Evolutionary conservation across 208 protist species (phyloP).

Genomic region (Leishmania martiniquensis): DNA sequence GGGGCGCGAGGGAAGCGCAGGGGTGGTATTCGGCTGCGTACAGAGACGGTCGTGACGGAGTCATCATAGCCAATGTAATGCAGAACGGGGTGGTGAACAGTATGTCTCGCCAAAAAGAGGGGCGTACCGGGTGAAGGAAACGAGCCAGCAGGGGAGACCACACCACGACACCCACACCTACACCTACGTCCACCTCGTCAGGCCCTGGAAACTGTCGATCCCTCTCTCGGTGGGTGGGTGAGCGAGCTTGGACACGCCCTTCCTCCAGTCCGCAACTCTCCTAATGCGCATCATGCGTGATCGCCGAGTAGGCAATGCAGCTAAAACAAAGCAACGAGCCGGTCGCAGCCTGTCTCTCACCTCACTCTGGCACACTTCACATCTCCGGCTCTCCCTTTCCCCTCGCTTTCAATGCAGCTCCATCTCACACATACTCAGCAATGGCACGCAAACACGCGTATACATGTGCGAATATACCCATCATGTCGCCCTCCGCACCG

Average conservation of each 20-base stretch:
- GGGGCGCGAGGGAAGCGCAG: too few relatives aligned
- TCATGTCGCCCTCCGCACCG: not conserved
- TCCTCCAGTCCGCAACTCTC: too few relatives aligned
- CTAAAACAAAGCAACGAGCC: not conserved
- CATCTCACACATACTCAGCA: not conserved
- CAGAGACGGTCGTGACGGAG: too few relatives aligned
- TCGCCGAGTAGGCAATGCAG: not conserved
- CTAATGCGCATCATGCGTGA: not conserved
- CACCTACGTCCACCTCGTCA: too few relatives aligned
- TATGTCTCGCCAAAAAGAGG: too few relatives aligned
- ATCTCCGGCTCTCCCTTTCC: not conserved
- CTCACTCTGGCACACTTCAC: not conserved
- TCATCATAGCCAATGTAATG: too few relatives aligned
- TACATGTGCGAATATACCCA: not conserved
- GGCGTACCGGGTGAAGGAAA: too few relatives aligned
- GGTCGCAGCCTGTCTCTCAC: not conserved
- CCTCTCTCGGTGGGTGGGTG: not conserved
- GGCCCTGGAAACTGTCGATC: too few relatives aligned
- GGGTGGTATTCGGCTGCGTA: too few relatives aligned
- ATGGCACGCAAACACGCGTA: not conserved
- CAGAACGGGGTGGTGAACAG: too few relatives aligned
- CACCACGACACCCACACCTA: too few relatives aligned
- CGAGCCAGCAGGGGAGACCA: too few relatives aligned
- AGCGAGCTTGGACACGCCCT: not conserved
- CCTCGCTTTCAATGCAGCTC: not conserved